Evolutionary conservation across 306 rosid genomes (phyloP), one percentile per base, ranked within the genome.

Genomic region (Lagenaria siceraria): DNA sequence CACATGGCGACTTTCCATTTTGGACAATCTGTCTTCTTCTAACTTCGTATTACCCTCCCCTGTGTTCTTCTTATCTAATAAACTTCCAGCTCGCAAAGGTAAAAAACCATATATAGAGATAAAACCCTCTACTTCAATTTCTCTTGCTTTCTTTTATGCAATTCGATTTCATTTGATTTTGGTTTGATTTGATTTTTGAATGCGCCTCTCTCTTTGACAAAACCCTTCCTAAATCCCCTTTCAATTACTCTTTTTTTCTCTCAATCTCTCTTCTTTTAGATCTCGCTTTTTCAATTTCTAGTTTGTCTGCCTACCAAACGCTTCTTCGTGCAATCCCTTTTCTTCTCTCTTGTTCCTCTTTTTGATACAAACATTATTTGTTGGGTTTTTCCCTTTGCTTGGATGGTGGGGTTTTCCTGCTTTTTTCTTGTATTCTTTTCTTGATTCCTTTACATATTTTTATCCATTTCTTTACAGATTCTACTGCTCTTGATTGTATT

Each of bases 391-490:
- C 56, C 66, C 66, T 77, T 87, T 84, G 88, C 76, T 84, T 86
- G n/a, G 76, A 78, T 85, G 85, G 89, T 84, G 93, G 89, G 97
- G 90, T 87, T 88, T 81, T 73, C 61, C 76, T 83, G 80, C 76
- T 82, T 82, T 80, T 40, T 84, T 14, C 21, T 76, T 72, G 74
- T 83, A 86, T 87, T 90, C 87, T 83, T 85, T 75, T 51, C 55
- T 77, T 77, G 86, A 55, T 83, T 87, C 84, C 83, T 81, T 78
- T 74, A 65, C 83, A 63, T 77, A 46, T 78, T 15, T 38, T 60
- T 68, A 48, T 46, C 24, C 43, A 35, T 84, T 68, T 58, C 66
- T 81, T 51, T 48, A 27, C 81, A 53, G 70, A 77, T 84, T 83
- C 77, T 55, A 22, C 81, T 81, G 75, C 33, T 65, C 15, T 51